Base-by-base conservation (phyloP, 208 protist genomes). In the Naegleria fowleri region DNA sequence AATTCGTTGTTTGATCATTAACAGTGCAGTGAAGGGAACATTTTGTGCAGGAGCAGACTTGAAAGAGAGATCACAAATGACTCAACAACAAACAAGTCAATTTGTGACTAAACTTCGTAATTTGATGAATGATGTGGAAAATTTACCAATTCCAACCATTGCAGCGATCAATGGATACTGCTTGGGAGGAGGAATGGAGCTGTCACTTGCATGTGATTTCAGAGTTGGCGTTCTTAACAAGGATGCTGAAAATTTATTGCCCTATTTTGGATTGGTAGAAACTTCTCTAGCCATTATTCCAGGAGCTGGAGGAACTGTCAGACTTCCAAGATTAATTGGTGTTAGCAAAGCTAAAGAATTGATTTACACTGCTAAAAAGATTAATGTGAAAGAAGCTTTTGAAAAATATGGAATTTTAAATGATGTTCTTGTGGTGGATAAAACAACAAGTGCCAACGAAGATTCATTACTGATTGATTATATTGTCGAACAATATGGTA, bases 261-360 rank as follows among this genome's bases (percentile, higher is more conserved):
- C 95, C 11, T 91, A 90, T 13, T 88, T 98, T 33, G 96, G 96
- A 36, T 91, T 98, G 38, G 95, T 96, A 0, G 97, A 98, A 90
- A 97, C 97, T 39, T 93, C 94, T 16, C 94, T 98, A 6, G 97
- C 94, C 25, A 97, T 98, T 43, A 98, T 98, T 76, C 97, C 97
- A 15, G 97, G 97, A 55, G 97, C 96, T 6, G 97, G 97, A 75
- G 97, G 97, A 39, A 98, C 97, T 25, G 94, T 96, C 75, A 93
- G 96, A 33, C 93, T 97, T 15, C 95, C 96, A 22, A 90, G 93
- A 41, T 91, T 96, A 22, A 93, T 98, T 52, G 97, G 97, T 52
- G 90, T 96, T n/a, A 93, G 93, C 75, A 90, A 92, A 40, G 96
- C 97, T 25, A 95, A 97, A 92, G 95, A 98, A 92, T 76, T 98